These are phyloP conservation scores for Phytophthora cactorum DNA, from an alignment of 352 stramenopile species.

Conservation along the genomic window DNA sequence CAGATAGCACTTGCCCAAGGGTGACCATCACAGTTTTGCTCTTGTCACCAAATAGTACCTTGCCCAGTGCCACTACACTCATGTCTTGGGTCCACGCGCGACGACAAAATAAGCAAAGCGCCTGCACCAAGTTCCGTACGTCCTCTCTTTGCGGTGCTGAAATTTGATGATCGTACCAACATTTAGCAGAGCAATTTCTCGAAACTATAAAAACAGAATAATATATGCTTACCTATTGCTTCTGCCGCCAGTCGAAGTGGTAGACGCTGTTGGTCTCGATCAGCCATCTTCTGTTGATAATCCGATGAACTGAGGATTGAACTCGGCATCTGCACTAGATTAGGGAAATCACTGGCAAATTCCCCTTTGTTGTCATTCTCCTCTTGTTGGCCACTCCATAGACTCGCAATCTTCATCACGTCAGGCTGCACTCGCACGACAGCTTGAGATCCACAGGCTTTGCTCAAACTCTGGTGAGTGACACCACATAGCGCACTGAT, in stretches of 20 bases:
- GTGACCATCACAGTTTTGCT: constrained; percentile 12
- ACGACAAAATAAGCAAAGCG: constrained; percentile 23
- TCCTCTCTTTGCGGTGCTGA: constrained; percentile 19
- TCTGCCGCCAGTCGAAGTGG: constrained; percentile 23
- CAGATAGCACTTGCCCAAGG: not conserved
- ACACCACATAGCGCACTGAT: constrained; percentile 58
- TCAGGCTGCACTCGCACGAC: constrained; percentile 45
- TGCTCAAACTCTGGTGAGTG: constrained; percentile 47
- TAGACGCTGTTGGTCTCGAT: constrained; percentile 15
- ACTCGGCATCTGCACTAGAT: too few relatives aligned
- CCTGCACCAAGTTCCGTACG: constrained; percentile 15
- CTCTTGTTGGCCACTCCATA: constrained; percentile 21
- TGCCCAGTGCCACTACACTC: not conserved
- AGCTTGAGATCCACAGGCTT: constrained; percentile 47
- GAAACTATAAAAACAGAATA: not conserved
- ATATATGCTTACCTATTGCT: constrained; percentile 25
- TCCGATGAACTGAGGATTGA: not conserved
- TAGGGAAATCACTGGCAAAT: not conserved
- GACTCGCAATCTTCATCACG: constrained; percentile 31
- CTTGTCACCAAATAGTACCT: constrained; percentile 29
- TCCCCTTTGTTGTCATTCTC: not conserved
- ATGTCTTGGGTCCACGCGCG: constrained; percentile 15
- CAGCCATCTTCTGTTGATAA: not conserved
- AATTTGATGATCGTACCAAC: not conserved
- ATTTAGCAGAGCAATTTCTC: not conserved